phyloP scores from a whole-genome alignment of 2,329 filamentous ascomycete genomes.

The Neobulgaria alba region DNA sequence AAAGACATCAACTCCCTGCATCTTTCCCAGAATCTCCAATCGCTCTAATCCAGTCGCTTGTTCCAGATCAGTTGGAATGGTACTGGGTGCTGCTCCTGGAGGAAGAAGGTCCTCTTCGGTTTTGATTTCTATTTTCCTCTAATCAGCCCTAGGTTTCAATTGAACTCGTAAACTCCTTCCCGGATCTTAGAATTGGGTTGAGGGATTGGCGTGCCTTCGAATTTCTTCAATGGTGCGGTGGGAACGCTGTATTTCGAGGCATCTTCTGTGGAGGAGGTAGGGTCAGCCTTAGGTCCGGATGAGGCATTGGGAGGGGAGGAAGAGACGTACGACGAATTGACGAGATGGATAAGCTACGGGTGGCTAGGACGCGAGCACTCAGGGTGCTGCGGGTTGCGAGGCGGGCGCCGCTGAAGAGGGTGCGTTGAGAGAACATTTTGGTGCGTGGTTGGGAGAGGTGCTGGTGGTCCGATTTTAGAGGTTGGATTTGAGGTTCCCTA shows the following conservation, averaged over 20 bases:
- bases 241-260: conserved; percentile 16
- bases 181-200: background rate
- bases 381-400: conserved; percentile 46
- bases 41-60: conserved; percentile 96
- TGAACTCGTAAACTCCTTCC: background rate
- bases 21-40: conserved; percentile 98
- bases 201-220: conserved; percentile 21
- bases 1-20: conserved; percentile 96
- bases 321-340: conserved; percentile 49
- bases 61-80: conserved; percentile 87
- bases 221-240: conserved; percentile 27
- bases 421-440: conserved; percentile 59
- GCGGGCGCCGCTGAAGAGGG: conserved; percentile 51
- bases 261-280: conserved; percentile 19
- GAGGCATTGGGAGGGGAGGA: conserved; percentile 21
- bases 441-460: no score
- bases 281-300: conserved; percentile 1
- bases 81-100: conserved; percentile 73
- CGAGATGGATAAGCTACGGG: conserved; percentile 52
- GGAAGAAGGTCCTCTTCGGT: conserved; percentile 72
- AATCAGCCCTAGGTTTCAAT: conserved; percentile 8
- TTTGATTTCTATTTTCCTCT: conserved; percentile 62
- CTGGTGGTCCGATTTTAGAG: no score
- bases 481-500: no score
- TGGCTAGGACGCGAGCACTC: conserved; percentile 46